Evolutionary conservation across 78 protist species (phyloP), one percentile per base, ranked within the genome.

Genomic region (Dictyostelium capitatum): DNA sequence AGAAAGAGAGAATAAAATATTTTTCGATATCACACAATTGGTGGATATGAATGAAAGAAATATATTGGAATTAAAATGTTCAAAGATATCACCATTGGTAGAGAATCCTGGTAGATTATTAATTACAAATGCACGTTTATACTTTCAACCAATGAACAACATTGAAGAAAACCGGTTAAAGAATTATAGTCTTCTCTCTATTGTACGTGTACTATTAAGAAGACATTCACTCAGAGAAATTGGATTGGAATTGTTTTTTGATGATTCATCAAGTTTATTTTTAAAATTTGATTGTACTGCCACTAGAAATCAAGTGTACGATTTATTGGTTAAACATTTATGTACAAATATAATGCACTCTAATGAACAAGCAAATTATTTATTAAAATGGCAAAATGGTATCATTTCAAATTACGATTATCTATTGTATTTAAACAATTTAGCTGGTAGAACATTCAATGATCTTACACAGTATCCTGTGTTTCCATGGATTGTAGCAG

Each of bases 391-490:
- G 99, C 96, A 80, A 70, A 73, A 53, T 30, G 96, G 99, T 20
- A 79, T 70, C 48, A 30, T 98, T 1, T 87, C 97, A 48, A 98
- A 97, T 62, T 98, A 91, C 74, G 98, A 97, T 10, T 98, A 98
- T 62, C 83, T 98, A 19, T 65, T 97, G 95, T 96, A 72, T 43
- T 89, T 98, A 57, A 98, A 98, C 80, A 82, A 59, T 14, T 6
- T 62, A 5, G 98, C 99, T 9, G 99, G 96, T 6, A 74, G 99
- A 32, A 91, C 98, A 0, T 89, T 91, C 57, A 97, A 96, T 65
- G 98, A 98, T 74, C 77, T 98, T 6, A 90, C 98, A 2, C 99
- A 98, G 92, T 98, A 84, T 17, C 97, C 87, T 1, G 92, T 84
- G 43, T 95, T 85, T 19, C 95, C 93, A 15, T 95, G 94, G 91